Percentiles rank a stretch among this genome's conserved stretches.
Evolutionary conservation across 805 yeast genomes (phyloP).

Genomic region (Vanderwaltozyma yarrowii): DNA sequence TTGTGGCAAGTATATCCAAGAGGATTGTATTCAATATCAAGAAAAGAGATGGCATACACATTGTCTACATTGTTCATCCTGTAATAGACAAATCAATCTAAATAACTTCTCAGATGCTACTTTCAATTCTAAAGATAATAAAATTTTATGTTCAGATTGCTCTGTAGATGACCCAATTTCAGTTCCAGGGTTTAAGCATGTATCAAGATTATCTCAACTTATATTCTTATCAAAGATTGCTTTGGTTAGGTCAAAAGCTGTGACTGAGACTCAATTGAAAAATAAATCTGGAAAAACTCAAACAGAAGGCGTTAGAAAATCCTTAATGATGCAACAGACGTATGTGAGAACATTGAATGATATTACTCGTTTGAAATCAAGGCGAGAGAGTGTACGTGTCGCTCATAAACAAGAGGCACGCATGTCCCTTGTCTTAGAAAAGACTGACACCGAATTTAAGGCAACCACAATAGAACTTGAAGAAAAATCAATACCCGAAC

Average conservation of each 20-base stretch:
- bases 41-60: conserved; percentile 72
- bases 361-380: conserved; percentile 63
- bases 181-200: conserved; percentile 44
- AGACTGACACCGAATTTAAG: conserved; percentile 28
- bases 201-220: conserved; percentile 64
- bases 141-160: conserved; percentile 55
- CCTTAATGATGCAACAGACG: conserved; percentile 33
- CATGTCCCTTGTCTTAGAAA: conserved; percentile 54
- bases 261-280: conserved; percentile 36
- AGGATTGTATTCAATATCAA: conserved; percentile 53
- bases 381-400: conserved; percentile 48
- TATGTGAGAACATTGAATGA: conserved; percentile 65
- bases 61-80: conserved; percentile 60
- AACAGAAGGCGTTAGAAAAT: conserved; percentile 5
- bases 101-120: conserved; percentile 39
- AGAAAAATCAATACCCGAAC: conserved; percentile 4
- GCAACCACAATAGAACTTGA: conserved; percentile 2
- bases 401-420: conserved; percentile 51
- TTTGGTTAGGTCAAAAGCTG: conserved; percentile 56
- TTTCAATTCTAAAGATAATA: conserved; percentile 29
- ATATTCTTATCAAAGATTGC: conserved; percentile 76
- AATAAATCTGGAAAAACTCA: conserved; percentile 6
- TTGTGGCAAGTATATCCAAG: conserved; percentile 76
- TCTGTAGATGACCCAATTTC: conserved; percentile 41
- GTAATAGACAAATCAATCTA: conserved; percentile 35